Percentiles rank a stretch among this genome's conserved stretches.
These are phyloP conservation scores for Eimeria tenella DNA, from an alignment of 169 alveolate genomes.

Conservation along the genomic window DNA sequence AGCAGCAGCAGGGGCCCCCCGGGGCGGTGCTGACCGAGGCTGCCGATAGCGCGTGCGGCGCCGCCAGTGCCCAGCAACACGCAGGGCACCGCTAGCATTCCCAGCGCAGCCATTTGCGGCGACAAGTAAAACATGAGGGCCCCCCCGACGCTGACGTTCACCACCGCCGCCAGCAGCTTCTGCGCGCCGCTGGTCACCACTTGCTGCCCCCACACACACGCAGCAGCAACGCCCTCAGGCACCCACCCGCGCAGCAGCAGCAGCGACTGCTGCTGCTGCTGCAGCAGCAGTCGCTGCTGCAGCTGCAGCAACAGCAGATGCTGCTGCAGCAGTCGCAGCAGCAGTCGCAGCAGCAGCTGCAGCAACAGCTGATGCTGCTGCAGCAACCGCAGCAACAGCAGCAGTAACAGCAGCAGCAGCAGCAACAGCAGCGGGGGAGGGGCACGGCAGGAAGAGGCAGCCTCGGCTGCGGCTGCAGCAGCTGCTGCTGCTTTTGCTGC, in stretches of 20 bases:
- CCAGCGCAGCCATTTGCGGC: conserved; percentile 46
- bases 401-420: too few relatives aligned
- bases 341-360: not conserved
- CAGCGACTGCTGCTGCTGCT: not conserved
- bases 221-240: not conserved
- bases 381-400: not conserved
- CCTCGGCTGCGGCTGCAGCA: too few relatives aligned
- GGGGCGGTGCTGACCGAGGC: conserved; percentile 21
- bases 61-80: conserved; percentile 40
- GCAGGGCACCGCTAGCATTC: conserved; percentile 60
- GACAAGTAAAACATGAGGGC: conserved; percentile 29
- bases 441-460: too few relatives aligned
- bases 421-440: too few relatives aligned
- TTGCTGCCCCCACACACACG: conserved; percentile 21
- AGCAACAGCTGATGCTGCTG: not conserved
- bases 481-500: not conserved
- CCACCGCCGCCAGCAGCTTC: conserved; percentile 34
- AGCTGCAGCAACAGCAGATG: not conserved
- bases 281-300: not conserved
- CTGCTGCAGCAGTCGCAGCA: not conserved
- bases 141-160: conserved; percentile 33
- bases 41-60: conserved; percentile 30
- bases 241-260: not conserved
- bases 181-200: conserved; percentile 56
- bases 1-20: not conserved